Base-by-base conservation (phyloP, 371 early-diverging fungal species). In the Mucor mucedo region DNA sequence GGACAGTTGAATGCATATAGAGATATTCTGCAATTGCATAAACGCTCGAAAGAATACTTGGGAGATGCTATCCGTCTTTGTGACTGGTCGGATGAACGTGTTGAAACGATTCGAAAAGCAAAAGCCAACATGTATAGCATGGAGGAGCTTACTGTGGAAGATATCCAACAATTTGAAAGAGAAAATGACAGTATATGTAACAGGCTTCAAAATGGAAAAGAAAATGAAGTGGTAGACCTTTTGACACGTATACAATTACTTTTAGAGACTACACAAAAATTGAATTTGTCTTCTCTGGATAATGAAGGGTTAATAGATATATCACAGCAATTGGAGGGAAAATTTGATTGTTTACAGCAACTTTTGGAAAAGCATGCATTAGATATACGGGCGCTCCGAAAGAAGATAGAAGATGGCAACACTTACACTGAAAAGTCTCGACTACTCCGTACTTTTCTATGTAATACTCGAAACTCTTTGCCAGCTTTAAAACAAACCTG, bases 401-500 rank as follows among this genome's bases (percentile, higher is more conserved):
- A 72, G 58, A 76, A 68, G 28, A 63, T 72, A 60, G 72, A 79
- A 52, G 79, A 79, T 45, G 77, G 72, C 9, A 72, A 75, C n/a
- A 71, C 62, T 7, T 77, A 72, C 39, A 58, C 65, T 52, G 75
- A 76, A 33, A 59, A 65, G 4, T 69, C 72, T 3, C 69, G 63
- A 0, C 40, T 54, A 9, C 39, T 79, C n/a, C 61, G 59, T 4
- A 14, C 65, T 0, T 77, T 69, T 54, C 55, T 77, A 11, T 39
- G 49, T n/a, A 66, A 73, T 9, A 77, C 72, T 14, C 60, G 76
- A n/a, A 66, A 70, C n/a, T 65, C 77, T 1, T 60, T 80, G 6
- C 76, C 78, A 5, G 75, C 69, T 1, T 50, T 76, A 4, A 78
- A 78, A 33, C 81, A 80, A 41, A 69, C 71, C 2, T 75, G 71